Evolutionary conservation across 495 filamentous ascomycete species (phyloP).

Genomic region (Lophiostoma macrostomum): DNA sequence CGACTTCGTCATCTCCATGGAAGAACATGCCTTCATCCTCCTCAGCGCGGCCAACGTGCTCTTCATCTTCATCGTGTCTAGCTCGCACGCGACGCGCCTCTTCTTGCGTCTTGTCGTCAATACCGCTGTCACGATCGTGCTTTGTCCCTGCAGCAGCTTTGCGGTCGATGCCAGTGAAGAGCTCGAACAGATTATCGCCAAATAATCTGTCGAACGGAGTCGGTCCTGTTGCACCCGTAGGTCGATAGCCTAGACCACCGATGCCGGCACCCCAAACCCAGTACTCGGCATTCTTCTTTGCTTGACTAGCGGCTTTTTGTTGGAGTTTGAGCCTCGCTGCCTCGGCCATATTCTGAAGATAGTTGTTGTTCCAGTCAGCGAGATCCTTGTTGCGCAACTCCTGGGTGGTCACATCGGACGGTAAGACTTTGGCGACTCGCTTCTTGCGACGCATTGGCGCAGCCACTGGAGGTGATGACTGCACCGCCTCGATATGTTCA

Average conservation of each 20-base stretch:
- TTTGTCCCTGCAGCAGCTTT: slow-evolving; percentile 40
- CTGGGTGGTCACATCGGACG: slow-evolving; percentile 31
- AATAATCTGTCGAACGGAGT: slow-evolving; percentile 55
- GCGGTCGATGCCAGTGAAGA: slow-evolving; percentile 42
- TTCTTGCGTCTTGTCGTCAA: slow-evolving; percentile 39
- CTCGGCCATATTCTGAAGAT: slow-evolving; percentile 40
- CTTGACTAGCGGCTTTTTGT: slow-evolving; percentile 25
- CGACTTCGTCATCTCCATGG: slow-evolving; percentile 40
- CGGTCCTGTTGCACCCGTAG: slow-evolving; percentile 42
- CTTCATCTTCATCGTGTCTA: slow-evolving; percentile 37
- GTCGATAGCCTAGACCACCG: slow-evolving; percentile 53
- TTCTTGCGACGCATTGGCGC: slow-evolving; percentile 23
- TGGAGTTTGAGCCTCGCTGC: slow-evolving; percentile 23
- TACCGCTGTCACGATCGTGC: slow-evolving; percentile 41
- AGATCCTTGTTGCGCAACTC: slow-evolving; percentile 41
- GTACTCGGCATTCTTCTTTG: slow-evolving; percentile 42
- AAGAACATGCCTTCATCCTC: slow-evolving; percentile 43
- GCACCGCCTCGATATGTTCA: not conserved
- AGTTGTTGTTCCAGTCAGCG: slow-evolving; percentile 38
- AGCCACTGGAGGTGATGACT: slow-evolving; percentile 13
- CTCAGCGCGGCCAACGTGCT: slow-evolving; percentile 48
- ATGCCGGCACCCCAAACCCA: slow-evolving; percentile 38
- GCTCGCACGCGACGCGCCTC: slow-evolving; percentile 48
- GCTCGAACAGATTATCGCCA: slow-evolving; percentile 51
- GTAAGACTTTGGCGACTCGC: slow-evolving; percentile 27